Evolutionary conservation across 257 asterid species (phyloP), one percentile per base, ranked within the genome.

Genomic region (Lavandula angustifolia): DNA sequence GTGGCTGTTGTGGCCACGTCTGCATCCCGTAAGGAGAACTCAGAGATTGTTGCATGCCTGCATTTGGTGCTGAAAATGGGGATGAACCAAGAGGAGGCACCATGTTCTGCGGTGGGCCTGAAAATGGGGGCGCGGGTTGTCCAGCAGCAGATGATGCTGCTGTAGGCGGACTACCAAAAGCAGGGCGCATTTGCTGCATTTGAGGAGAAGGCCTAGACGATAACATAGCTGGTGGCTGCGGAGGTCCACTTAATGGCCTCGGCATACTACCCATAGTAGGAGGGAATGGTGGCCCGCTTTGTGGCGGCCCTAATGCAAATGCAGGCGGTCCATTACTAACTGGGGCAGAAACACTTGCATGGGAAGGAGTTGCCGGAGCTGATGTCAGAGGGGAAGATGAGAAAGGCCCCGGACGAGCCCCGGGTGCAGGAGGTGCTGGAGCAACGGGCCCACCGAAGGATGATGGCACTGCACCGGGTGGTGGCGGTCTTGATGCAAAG

Each of bases 401-500:
- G 61, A 77, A 77, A 73, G 86, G 85, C 22, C 84, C 89, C 9
- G 85, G 82, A 42, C 87, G 95, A 75, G 91, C 79, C 43, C 85
- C 89, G 0, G 66, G 38, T 4, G 81, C 88, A 41, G 82, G 57
- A 55, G 80, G 72, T 6, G 78, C 69, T 9, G 88, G 75, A 46
- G 75, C 75, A 69, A 74, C 55, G 6, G 85, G 79, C 38, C 91
- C 87, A 42, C 87, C 84, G 38, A 77, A 17, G 51, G 87, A 53
- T 57, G 89, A 63, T 11, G 95, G 95, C 46, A 80, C 48, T 8
- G 61, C 81, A 11, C 89, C 95, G 12, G 89, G 90, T 35, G 95
- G 96, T 13, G 87, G 92, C 34, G 95, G 89, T 62, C 99, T 86
- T 34, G 92, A 78, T 3, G 80, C 82, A 80, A 87, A 82, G 35